These are phyloP conservation scores for Amaranthus tricolor DNA, from an alignment of 179 eudicot species.

Conservation along the genomic window DNA sequence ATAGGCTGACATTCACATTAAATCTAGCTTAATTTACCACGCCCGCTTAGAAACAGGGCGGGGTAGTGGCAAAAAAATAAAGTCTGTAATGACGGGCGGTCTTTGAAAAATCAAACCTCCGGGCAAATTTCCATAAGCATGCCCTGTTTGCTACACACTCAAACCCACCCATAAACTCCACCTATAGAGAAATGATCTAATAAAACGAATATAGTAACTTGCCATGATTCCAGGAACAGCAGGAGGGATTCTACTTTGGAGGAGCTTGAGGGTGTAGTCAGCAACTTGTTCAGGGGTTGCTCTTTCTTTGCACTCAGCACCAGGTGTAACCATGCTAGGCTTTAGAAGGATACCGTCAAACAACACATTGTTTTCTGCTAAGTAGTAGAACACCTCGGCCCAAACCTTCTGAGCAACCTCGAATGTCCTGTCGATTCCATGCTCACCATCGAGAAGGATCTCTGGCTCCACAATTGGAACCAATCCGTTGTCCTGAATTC, in stretches of 20 bases:
- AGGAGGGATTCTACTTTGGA: conserved; percentile 48
- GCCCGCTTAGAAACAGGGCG: neutral
- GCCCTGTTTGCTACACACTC: no score
- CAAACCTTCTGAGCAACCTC: conserved; percentile 58
- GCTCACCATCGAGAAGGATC: conserved; percentile 59
- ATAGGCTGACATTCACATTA: no score
- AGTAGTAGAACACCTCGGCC: conserved; percentile 60
- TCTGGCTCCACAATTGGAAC: conserved; percentile 70
- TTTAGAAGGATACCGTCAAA: conserved; percentile 60
- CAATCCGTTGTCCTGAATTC: conserved; percentile 51
- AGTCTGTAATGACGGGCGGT: no score
- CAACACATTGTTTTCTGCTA: conserved; percentile 56
- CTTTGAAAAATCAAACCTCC: no score
- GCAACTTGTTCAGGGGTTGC: conserved; percentile 56
- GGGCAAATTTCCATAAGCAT: no score
- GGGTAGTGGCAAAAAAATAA: conserved; percentile 12
- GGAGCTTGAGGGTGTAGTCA: conserved; percentile 47
- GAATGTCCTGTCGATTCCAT: conserved; percentile 55
- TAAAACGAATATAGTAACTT: no score
- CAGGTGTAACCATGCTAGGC: conserved; percentile 72
- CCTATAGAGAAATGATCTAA: no score
- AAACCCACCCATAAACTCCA: no score
- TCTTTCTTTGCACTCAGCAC: conserved; percentile 54
- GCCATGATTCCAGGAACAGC: conserved; percentile 68
- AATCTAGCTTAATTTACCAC: no score